These are phyloP conservation scores for Silene coronaria DNA, from an alignment of 179 eudicot genomes.

Conservation along the genomic window DNA sequence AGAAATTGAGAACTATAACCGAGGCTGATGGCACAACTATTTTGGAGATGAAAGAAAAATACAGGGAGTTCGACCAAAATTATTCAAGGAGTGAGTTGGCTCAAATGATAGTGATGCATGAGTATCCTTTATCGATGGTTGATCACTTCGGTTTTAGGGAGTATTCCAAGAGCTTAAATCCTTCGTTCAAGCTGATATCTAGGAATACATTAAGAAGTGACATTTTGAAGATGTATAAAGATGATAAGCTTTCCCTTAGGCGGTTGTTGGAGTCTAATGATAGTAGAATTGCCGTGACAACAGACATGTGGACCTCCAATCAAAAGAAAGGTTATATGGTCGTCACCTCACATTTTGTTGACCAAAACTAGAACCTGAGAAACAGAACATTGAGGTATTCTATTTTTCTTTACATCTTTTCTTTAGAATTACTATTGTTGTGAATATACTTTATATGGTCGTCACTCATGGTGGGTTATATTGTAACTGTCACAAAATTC, in stretches of 20 bases:
- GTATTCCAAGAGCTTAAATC: too few species aligned
- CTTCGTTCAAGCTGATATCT: conserved; percentile 18
- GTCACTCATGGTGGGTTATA: conserved; percentile 25
- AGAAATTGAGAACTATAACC: neutral
- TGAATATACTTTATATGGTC: too few species aligned
- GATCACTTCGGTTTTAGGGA: too few species aligned
- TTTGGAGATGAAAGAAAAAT: neutral
- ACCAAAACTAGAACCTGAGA: too few species aligned
- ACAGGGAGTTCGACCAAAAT: neutral
- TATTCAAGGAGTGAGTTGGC: neutral
- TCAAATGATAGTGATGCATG: conserved; percentile 10
- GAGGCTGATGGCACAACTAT: neutral
- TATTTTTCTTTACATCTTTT: too few species aligned
- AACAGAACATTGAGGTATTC: too few species aligned
- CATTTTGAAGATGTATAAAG: conserved; percentile 17
- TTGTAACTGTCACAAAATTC: conserved; percentile 19
- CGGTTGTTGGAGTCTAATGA: conserved; percentile 8
- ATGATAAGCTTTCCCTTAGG: neutral
- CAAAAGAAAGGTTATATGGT: conserved; percentile 9
- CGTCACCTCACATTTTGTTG: too few species aligned
- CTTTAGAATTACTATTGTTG: neutral
- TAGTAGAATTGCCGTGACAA: conserved; percentile 9
- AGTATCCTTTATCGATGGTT: too few species aligned
- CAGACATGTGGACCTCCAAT: conserved; percentile 18
- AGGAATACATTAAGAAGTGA: conserved; percentile 20